Conservation (phyloP, 2,329 filamentous ascomycete species). For the Colletotrichum endophyticum region DNA sequence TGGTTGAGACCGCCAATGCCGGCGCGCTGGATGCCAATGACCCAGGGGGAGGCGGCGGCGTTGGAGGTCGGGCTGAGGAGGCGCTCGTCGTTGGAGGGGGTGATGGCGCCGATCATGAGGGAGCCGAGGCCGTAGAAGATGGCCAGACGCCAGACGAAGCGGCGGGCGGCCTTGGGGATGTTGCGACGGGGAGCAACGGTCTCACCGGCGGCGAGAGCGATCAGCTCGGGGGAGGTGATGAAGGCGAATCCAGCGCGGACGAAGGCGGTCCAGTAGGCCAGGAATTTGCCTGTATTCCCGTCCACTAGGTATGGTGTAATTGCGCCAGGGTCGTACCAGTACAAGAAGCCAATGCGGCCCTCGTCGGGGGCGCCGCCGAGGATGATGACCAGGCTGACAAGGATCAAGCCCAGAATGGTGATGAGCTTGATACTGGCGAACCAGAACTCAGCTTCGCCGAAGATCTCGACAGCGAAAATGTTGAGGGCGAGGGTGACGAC, state of each 20-base stretch:
- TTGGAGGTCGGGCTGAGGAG: conserved; percentile 64
- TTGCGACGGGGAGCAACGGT: conserved; percentile 67
- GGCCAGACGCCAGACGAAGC: conserved; percentile 66
- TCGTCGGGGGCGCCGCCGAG: conserved; percentile 59
- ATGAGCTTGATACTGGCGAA: conserved; percentile 66
- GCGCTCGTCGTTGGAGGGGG: conserved; percentile 67
- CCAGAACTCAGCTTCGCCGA: conserved; percentile 67
- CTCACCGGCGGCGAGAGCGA: conserved; percentile 69
- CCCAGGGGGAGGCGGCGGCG: conserved; percentile 66
- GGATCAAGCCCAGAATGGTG: conserved; percentile 62
- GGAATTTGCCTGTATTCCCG: conserved; percentile 57
- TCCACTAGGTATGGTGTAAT: conserved; percentile 52
- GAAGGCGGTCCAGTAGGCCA: conserved; percentile 63
- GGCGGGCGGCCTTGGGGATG: conserved; percentile 68
- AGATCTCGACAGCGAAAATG: conserved; percentile 60
- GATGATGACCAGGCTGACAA: conserved; percentile 60
- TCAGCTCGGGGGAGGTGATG: conserved; percentile 67
- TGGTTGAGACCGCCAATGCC: conserved; percentile 68
- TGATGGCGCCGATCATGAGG: conserved; percentile 65
- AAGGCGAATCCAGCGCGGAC: conserved; percentile 66
- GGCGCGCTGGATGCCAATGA: conserved; percentile 71
- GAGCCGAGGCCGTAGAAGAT: conserved; percentile 69
- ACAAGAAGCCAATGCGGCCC: conserved; percentile 45
- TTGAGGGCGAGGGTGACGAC: conserved; percentile 60
- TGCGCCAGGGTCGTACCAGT: conserved; percentile 44